These are phyloP conservation scores for Strobilomyces dryophilus DNA, from an alignment of 768 basidiomycete species.

Conservation along the genomic window DNA sequence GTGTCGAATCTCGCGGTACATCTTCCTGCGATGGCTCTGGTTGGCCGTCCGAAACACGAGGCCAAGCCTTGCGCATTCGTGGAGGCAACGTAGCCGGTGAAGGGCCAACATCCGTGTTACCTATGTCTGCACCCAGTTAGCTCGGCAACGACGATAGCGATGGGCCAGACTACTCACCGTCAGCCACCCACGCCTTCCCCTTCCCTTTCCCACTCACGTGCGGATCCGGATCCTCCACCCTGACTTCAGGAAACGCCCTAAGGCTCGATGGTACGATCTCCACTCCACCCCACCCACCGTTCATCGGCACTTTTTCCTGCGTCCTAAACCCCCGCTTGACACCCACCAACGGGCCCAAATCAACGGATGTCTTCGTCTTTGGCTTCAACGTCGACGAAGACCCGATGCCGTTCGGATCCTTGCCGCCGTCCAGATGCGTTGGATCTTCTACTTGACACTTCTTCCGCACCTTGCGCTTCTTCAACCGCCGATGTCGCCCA, in stretches of 20 bases:
- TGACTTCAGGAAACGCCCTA: constrained; percentile 11
- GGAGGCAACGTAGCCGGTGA: constrained; percentile 43
- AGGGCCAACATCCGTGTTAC: constrained; percentile 18
- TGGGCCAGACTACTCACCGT: constrained; percentile 19
- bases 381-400: background rate
- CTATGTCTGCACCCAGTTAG: too few species aligned
- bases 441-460: constrained; percentile 31
- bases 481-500: constrained; percentile 6
- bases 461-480: constrained; percentile 22
- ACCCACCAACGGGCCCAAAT: constrained; percentile 66
- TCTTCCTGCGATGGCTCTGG: constrained; percentile 5
- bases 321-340: constrained; percentile 58
- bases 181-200: constrained; percentile 11
- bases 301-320: constrained; percentile 48
- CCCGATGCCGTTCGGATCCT: background rate
- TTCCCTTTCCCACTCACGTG: constrained; percentile 15
- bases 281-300: constrained; percentile 61
- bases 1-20: background rate
- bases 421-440: background rate
- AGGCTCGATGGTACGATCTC: constrained; percentile 44
- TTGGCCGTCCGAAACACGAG: constrained; percentile 11
- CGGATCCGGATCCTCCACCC: background rate
- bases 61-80: constrained; percentile 55
- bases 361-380: constrained; percentile 21
- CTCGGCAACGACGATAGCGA: too few species aligned